Evolutionary conservation across 2,329 filamentous ascomycete species (phyloP), one percentile per base, ranked within the genome.

Genomic region (Calonectria honghensis): DNA sequence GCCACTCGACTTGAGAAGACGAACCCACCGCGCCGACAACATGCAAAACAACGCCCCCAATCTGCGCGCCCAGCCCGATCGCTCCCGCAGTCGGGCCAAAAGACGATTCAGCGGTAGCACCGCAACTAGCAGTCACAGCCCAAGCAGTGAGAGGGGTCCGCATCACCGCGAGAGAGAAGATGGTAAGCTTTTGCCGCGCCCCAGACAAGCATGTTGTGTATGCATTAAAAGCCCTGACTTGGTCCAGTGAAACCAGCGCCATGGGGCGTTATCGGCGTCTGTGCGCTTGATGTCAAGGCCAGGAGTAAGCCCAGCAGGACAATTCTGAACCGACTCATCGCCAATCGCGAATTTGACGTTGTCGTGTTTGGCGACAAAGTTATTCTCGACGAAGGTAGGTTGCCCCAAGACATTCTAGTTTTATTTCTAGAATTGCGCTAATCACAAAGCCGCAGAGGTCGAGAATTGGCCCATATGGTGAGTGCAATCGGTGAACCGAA

Each of bases 351-450:
- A 80, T 98, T 99, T 82, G 96, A 99, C 81, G 96, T 98, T 31
- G 94, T 98, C 75, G 96, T 99, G 16, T 99, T 99, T 87, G 97
- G 97, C 63, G 97, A 99, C 87, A 99, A 99, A 86, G 96, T 98
- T 54, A 99, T 99, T 79, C 89, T 99, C 45, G 97, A 99, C 82
- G 97, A 99, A 90, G 91, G 91, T 91, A 79, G 79, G 89, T 83
- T 69, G 39, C 16, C 39, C 63, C 71, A 67, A 35, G 31, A 73
- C 35, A 41, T 16, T 45, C n/a, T 39, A 61, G 29, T 69, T 69
- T 31, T 50, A 51, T 67, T 66, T 52, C 6, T 16, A 75, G 64
- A 72, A 63, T 32, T 57, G 11, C 51, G 48, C 75, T 80, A 75
- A 75, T 73, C 27, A 54, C 50, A 76, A 69, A 61, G 35, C 59